Evolutionary conservation across 164 flowering plant genomes (phyloP).

Genomic region (grape (Vitis vinifera)): DNA sequence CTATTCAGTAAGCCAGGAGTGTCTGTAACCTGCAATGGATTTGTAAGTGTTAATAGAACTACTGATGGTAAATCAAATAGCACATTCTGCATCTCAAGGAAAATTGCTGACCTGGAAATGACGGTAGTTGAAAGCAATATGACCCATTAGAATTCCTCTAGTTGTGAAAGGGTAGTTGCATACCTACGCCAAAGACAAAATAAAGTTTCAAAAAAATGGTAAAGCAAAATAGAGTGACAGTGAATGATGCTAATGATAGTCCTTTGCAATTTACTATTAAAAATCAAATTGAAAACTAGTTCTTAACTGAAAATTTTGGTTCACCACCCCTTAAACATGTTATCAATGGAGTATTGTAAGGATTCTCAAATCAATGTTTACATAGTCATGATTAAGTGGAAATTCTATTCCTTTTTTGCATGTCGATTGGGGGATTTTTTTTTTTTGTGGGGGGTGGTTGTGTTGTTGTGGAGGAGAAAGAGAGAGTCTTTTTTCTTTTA

Average conservation of each 20-base stretch:
- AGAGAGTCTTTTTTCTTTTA: too few relatives aligned
- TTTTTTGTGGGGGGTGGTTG: too few relatives aligned
- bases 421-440: too few relatives aligned
- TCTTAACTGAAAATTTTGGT: too few relatives aligned
- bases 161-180: slow-evolving; percentile 99
- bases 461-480: too few relatives aligned
- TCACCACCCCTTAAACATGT: too few relatives aligned
- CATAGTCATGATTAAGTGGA: too few relatives aligned
- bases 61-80: neutral
- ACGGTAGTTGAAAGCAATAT: slow-evolving; percentile 61
- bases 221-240: neutral
- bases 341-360: too few relatives aligned
- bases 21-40: slow-evolving; percentile 79
- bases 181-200: slow-evolving; percentile 41
- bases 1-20: slow-evolving; percentile 91
- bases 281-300: too few relatives aligned
- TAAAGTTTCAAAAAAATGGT: neutral
- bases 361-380: too few relatives aligned
- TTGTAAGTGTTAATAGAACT: slow-evolving; percentile 5
- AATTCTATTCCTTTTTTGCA: too few relatives aligned
- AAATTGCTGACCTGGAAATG: slow-evolving; percentile 67
- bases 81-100: neutral
- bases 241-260: neutral
- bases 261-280: too few relatives aligned
- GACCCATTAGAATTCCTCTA: slow-evolving; percentile 98